A percentile compares a stretch with the other conserved stretches of the same genome.
phyloP scores from a whole-genome alignment of 1,139 yeast species.

The Diutina mesorugosa region DNA sequence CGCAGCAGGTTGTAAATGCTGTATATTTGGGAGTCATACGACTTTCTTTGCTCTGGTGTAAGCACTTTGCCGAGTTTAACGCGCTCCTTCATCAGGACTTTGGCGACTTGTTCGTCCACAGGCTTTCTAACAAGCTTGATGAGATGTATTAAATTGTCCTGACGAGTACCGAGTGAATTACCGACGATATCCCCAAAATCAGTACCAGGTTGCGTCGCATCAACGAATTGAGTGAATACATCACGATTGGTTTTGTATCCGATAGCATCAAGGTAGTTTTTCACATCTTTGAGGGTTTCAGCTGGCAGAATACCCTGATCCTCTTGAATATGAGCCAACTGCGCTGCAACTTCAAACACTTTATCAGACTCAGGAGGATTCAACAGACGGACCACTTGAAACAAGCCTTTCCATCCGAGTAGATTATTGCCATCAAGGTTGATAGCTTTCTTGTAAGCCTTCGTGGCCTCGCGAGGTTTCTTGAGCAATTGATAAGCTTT shows the following conservation, averaged over 20 bases:
- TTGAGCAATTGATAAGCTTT: constrained; percentile 38
- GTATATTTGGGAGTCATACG: constrained; percentile 35
- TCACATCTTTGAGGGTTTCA: constrained; percentile 35
- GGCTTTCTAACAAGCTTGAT: constrained; percentile 29
- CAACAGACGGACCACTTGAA: constrained; percentile 15
- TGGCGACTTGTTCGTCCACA: constrained; percentile 25
- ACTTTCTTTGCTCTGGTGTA: constrained; percentile 17
- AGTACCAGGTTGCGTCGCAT: constrained; percentile 50
- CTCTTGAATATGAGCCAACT: constrained; percentile 11
- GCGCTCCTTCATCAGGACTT: constrained; percentile 20
- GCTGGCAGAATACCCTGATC: constrained; percentile 25
- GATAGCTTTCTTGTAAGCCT: constrained; percentile 44
- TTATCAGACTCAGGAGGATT: constrained; percentile 22
- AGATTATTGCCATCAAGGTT: constrained; percentile 39
- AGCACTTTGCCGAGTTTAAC: constrained; percentile 24
- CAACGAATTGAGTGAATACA: constrained; percentile 34
- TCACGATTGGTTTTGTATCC: constrained; percentile 16
- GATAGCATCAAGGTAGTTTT: constrained; percentile 27
- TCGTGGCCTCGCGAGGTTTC: constrained; percentile 28
- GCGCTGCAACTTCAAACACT: constrained; percentile 33
- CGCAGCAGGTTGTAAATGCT: constrained; percentile 34
- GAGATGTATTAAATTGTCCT: constrained; percentile 35
- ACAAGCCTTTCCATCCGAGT: constrained; percentile 75
- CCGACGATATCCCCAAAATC: constrained; percentile 46
- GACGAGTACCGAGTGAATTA: constrained; percentile 34